Percentiles rank a stretch among this genome's conserved stretches.
Evolutionary conservation across 2,329 filamentous ascomycete species (phyloP).

Genomic region (Aspergillus spinulosporus): DNA sequence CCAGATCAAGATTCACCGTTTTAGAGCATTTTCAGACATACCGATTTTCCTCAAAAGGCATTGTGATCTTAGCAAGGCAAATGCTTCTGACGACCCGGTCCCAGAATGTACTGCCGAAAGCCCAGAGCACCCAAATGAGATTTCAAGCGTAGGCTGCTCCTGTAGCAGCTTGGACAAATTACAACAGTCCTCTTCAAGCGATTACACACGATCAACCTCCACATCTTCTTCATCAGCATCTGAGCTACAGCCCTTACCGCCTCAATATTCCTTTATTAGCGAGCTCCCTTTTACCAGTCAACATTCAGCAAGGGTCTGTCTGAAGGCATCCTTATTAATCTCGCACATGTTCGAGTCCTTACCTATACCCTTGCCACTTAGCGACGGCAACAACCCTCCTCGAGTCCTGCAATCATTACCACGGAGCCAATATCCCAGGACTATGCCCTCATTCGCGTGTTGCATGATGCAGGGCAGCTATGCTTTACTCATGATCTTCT

Average conservation of each 20-base stretch:
- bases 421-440: slow-evolving; percentile 37
- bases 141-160: slow-evolving; percentile 34
- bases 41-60: slow-evolving; percentile 49
- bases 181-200: slow-evolving; percentile 30
- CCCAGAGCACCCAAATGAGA: slow-evolving; percentile 23
- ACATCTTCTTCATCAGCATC: slow-evolving; percentile 33
- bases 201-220: slow-evolving; percentile 10
- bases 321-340: slow-evolving; percentile 42
- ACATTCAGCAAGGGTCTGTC: slow-evolving; percentile 44
- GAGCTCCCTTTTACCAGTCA: slow-evolving; percentile 45
- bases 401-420: slow-evolving; percentile 21
- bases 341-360: slow-evolving; percentile 44
- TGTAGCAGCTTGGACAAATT: slow-evolving; percentile 34
- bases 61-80: slow-evolving; percentile 45
- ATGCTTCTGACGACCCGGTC: slow-evolving; percentile 17
- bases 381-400: slow-evolving; percentile 17
- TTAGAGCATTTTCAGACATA: slow-evolving; percentile 48
- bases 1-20: slow-evolving; percentile 49
- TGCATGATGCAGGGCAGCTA: slow-evolving; percentile 51
- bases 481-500: slow-evolving; percentile 49
- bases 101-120: slow-evolving; percentile 10
- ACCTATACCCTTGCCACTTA: slow-evolving; percentile 38
- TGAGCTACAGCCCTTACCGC: slow-evolving; percentile 27
- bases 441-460: slow-evolving; percentile 50
- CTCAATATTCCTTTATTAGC: slow-evolving; percentile 33